Percentiles rank a stretch among this genome's conserved stretches.
phyloP scores from a whole-genome alignment of 2,329 filamentous ascomycete genomes.

The Fusarium abutilonis region DNA sequence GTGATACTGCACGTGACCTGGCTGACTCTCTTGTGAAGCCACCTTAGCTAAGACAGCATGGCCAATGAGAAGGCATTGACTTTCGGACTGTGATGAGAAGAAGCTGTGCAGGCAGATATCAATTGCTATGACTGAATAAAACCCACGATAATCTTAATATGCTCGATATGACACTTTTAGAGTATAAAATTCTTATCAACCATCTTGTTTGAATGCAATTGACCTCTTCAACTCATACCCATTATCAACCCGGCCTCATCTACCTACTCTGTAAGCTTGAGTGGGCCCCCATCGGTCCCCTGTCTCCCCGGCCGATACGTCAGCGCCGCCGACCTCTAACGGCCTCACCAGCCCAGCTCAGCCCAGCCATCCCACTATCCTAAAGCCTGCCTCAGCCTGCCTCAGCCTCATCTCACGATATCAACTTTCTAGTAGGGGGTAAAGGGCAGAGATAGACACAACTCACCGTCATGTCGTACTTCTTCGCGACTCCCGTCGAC shows the following conservation, averaged over 20 bases:
- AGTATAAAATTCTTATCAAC: background rate
- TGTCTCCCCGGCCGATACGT: conserved; percentile 48
- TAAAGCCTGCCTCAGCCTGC: conserved; percentile 35
- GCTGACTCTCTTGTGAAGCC: background rate
- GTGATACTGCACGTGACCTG: conserved; percentile 40
- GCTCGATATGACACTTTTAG: too few relatives aligned
- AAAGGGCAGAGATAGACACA: conserved; percentile 3
- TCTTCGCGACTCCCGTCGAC: conserved; percentile 97
- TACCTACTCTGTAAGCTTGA: conserved; percentile 29
- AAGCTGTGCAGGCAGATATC: background rate
- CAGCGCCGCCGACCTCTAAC: conserved; percentile 45
- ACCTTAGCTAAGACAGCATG: background rate
- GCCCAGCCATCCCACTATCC: conserved; percentile 36
- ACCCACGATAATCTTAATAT: background rate
- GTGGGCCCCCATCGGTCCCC: conserved; percentile 42
- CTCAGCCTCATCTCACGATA: conserved; percentile 29
- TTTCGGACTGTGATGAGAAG: background rate
- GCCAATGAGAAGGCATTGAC: conserved; percentile 17
- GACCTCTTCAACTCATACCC: background rate
- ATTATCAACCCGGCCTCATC: background rate
- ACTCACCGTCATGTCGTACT: conserved; percentile 81
- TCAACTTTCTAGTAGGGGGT: background rate
- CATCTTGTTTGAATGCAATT: background rate
- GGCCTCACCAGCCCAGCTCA: conserved; percentile 27
- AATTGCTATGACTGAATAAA: background rate